These are phyloP conservation scores for Emmonsia crescens DNA, from an alignment of 2,329 filamentous ascomycete species.

Conservation along the genomic window DNA sequence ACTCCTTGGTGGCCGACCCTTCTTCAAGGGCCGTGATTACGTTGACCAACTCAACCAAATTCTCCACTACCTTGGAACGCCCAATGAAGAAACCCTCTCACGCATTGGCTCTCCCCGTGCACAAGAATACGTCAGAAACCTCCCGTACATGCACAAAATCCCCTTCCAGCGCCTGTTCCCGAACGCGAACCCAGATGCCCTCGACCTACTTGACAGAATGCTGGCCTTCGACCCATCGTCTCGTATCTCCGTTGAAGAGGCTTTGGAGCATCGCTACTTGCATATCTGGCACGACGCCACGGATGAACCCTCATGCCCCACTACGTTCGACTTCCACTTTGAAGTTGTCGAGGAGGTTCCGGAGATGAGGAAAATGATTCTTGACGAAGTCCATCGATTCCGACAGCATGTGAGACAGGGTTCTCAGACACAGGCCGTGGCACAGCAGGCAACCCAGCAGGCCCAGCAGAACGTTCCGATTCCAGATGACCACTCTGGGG, in stretches of 20 bases:
- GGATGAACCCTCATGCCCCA: constrained; percentile 87
- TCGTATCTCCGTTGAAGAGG: constrained; percentile 87
- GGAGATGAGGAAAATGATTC: constrained; percentile 94
- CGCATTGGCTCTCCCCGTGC: constrained; percentile 92
- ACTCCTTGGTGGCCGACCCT: constrained; percentile 86
- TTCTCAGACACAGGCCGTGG: constrained; percentile 32
- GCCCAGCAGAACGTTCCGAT: constrained; percentile 47
- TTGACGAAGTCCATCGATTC: constrained; percentile 88
- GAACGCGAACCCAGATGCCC: constrained; percentile 86
- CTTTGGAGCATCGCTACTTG: constrained; percentile 91
- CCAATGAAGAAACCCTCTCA: constrained; percentile 84
- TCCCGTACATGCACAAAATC: constrained; percentile 90
- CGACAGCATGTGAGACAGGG: constrained; percentile 49
- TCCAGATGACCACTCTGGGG: constrained; percentile 47
- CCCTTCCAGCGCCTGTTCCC: constrained; percentile 82
- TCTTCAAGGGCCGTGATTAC: constrained; percentile 98
- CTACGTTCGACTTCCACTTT: constrained; percentile 95
- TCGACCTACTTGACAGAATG: constrained; percentile 94
- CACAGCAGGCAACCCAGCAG: constrained; percentile 31
- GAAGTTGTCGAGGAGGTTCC: constrained; percentile 91
- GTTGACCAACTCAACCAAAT: constrained; percentile 99
- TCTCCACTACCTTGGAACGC: constrained; percentile 91
- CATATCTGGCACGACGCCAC: constrained; percentile 97
- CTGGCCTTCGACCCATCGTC: constrained; percentile 90
- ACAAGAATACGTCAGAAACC: constrained; percentile 95